Percentiles rank a stretch among this genome's conserved stretches.
These are phyloP conservation scores for Flammula alnicola DNA, from an alignment of 1,284 basidiomycete genomes.

Conservation along the genomic window DNA sequence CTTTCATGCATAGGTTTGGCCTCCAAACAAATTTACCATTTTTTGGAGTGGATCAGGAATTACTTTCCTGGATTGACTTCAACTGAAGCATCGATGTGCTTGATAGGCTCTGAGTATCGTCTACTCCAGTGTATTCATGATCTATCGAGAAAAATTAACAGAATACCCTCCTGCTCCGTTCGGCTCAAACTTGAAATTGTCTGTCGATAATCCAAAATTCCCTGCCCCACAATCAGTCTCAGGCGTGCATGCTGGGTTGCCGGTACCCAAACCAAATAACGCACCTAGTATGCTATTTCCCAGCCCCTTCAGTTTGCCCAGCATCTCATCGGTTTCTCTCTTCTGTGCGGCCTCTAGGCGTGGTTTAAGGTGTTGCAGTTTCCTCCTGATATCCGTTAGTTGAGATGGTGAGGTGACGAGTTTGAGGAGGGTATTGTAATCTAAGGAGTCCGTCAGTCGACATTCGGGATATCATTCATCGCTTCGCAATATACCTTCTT, in stretches of 20 bases:
- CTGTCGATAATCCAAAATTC: constrained; percentile 86
- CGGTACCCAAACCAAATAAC: too few relatives aligned
- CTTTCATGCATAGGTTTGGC: constrained; percentile 58
- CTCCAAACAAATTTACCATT: constrained; percentile 46
- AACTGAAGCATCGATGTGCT: too few relatives aligned
- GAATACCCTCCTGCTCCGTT: constrained; percentile 94
- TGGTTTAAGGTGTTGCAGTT: constrained; percentile 62
- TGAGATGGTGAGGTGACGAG: constrained; percentile 64
- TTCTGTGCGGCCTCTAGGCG: constrained; percentile 80
- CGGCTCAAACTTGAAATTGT: constrained; percentile 94
- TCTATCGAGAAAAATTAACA: constrained; percentile 76
- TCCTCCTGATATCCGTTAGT: constrained; percentile 48
- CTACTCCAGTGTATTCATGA: too few relatives aligned
- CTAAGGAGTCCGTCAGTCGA: constrained; percentile 43
- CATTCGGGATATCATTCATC: neutral
- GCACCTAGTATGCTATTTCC: constrained; percentile 91
- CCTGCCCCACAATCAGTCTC: too few relatives aligned
- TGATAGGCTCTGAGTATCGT: too few relatives aligned
- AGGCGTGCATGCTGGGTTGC: too few relatives aligned
- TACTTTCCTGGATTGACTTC: constrained; percentile 24
- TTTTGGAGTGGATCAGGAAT: constrained; percentile 35
- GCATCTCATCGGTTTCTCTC: constrained; percentile 90
- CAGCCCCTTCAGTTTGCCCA: constrained; percentile 90
- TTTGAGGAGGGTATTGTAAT: constrained; percentile 74
- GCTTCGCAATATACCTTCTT: constrained; percentile 73